Conservation (phyloP, 1,284 basidiomycete species). For the Rhodotorula sp. region DNA sequence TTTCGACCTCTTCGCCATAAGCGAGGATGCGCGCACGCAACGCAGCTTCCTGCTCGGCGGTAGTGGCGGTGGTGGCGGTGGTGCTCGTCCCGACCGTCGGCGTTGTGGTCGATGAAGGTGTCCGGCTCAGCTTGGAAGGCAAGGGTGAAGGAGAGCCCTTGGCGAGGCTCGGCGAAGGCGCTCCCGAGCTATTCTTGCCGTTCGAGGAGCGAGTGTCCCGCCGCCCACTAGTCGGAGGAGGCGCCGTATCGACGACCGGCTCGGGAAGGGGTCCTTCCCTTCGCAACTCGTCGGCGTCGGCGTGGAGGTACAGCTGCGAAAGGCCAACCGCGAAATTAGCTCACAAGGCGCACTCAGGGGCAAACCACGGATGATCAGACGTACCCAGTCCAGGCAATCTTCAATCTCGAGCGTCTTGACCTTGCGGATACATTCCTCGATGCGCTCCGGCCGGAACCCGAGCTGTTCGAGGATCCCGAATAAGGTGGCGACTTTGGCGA, state of each 20-base stretch:
- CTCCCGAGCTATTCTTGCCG: neutral
- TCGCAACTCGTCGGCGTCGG: slow-evolving; percentile 62
- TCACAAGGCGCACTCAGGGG: neutral
- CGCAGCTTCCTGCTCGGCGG: slow-evolving; percentile 6
- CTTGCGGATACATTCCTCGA: slow-evolving; percentile 66
- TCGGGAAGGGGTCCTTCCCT: slow-evolving; percentile 30
- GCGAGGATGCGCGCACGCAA: slow-evolving; percentile 35
- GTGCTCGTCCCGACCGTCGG: neutral
- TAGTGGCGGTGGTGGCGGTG: neutral
- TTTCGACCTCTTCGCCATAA: slow-evolving; percentile 27
- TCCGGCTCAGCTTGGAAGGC: neutral
- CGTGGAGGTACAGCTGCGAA: slow-evolving; percentile 65
- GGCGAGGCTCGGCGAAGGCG: neutral
- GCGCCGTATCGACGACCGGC: neutral
- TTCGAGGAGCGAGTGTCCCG: slow-evolving; percentile 5
- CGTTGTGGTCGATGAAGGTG: neutral
- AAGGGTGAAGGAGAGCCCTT: neutral
- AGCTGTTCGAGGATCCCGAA: slow-evolving; percentile 79
- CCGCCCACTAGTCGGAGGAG: neutral
- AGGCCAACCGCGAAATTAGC: neutral
- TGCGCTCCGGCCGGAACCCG: slow-evolving; percentile 71
- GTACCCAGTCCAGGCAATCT: slow-evolving; percentile 88
- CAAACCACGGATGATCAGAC: slow-evolving; percentile 40
- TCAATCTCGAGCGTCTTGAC: slow-evolving; percentile 70
- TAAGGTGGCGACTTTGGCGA: slow-evolving; percentile 69